Evolutionary conservation across 1,284 basidiomycete species (phyloP).

Genomic region (Blastosporella zonata): DNA sequence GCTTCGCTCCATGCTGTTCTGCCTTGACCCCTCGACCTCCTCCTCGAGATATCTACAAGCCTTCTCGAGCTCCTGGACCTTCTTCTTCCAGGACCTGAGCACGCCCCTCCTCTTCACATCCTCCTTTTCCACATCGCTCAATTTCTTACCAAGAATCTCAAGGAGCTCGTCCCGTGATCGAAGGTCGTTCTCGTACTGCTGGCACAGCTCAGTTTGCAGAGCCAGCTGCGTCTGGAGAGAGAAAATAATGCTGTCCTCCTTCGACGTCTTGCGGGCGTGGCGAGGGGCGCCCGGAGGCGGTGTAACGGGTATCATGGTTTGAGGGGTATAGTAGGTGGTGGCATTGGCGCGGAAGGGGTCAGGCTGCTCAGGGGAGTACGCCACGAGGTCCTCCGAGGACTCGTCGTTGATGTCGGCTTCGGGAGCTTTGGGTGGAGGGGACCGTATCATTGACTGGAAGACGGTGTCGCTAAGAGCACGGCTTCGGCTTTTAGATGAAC

Average conservation of each 20-base stretch:
- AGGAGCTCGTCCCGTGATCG: constrained; percentile 68
- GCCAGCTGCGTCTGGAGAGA: constrained; percentile 70
- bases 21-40: constrained; percentile 63
- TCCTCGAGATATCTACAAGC: constrained; percentile 62
- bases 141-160: constrained; percentile 50
- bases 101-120: constrained; percentile 51
- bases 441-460: constrained; percentile 50
- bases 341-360: constrained; percentile 72
- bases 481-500: constrained; percentile 37
- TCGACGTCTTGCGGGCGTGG: constrained; percentile 60
- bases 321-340: constrained; percentile 73
- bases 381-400: constrained; percentile 42
- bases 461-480: constrained; percentile 61
- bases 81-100: constrained; percentile 65
- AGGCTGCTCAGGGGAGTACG: constrained; percentile 45
- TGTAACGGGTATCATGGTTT: constrained; percentile 64
- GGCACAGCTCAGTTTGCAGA: constrained; percentile 64
- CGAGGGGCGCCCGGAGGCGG: constrained; percentile 48
- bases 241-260: constrained; percentile 66
- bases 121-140: constrained; percentile 56
- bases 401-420: constrained; percentile 63
- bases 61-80: constrained; percentile 66
- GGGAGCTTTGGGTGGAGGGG: constrained; percentile 33
- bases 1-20: constrained; percentile 67
- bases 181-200: constrained; percentile 72